Evolutionary conservation across 208 protist genomes (phyloP).

Genomic region (Crithidia fasciculata): DNA sequence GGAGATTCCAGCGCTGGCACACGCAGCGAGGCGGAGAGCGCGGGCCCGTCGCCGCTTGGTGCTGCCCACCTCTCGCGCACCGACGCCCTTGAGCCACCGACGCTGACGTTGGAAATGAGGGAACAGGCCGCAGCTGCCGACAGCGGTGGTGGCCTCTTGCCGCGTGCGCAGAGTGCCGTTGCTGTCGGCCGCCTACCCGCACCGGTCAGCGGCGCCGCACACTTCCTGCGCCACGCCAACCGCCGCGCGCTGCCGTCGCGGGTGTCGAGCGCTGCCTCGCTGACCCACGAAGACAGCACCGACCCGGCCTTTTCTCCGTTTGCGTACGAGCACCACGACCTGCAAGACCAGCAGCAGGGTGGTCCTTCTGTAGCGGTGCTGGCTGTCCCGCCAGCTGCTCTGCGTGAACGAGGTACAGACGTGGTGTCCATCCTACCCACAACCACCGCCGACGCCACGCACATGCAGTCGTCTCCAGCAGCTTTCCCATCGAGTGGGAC

Average conservation of each 20-base stretch:
- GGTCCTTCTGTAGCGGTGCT: neutral
- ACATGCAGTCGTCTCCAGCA: neutral
- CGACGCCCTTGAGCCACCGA: neutral
- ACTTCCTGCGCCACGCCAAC: conserved; percentile 13
- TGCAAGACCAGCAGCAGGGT: neutral
- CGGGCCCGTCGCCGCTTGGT: neutral
- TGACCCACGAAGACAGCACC: neutral
- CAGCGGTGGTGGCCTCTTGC: neutral
- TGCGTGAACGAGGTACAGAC: neutral
- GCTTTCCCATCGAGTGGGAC: neutral
- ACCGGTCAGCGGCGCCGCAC: neutral
- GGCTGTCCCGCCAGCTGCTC: neutral
- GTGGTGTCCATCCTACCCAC: neutral
- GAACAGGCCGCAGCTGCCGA: neutral
- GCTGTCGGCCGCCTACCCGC: neutral
- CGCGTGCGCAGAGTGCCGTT: neutral
- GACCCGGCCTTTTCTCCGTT: neutral
- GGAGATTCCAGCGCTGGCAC: neutral
- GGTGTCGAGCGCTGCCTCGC: neutral
- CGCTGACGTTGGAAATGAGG: neutral
- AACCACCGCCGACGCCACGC: neutral
- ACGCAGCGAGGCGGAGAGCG: neutral
- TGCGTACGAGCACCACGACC: neutral
- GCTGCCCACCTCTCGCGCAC: neutral
- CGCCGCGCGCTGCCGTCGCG: neutral